Evolutionary conservation across 129 eudicot species (phyloP), one percentile per base, ranked within the genome.

Genomic region (Arctium minus): DNA sequence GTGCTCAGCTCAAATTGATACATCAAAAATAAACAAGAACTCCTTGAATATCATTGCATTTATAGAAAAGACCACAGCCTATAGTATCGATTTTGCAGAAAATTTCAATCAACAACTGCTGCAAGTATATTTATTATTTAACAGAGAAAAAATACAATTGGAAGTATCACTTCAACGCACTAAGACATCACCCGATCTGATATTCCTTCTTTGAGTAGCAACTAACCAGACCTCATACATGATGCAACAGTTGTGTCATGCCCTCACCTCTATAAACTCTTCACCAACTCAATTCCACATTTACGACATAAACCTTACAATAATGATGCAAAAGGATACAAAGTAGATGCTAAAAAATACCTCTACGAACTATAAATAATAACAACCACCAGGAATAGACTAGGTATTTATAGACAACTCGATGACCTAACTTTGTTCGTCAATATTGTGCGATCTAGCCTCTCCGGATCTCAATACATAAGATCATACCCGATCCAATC

Each of bases 401-500:
- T 2, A 67, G 12, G 71, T 29, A 8, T 27, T 67, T 67, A 67
- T 9, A 7, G 4, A 46, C 65, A 37, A 8, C 2, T 15, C 67
- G 33, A 22, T 73, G 42, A 73, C 11, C 56, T 73, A 44, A 8
- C 17, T 48, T 62, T 65, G 46, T 65, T 29, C 13, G 27, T 69
- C 44, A 70, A 77, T 53, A 62, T 17, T 32, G 8, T 17, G 35
- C 65, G 83, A 77, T 83, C 67, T 83, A 83, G 37, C 53, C 36
- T 64, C 79, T 74, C 74, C 4, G 5, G 8, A 7, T 30, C 73
- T 8, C 68, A 60, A 60, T 18, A 60, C 2, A n/a, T 1, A 60
- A 60, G 30, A 60, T 60, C 68, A 60, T n/a, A 60, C 68, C 73
- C 82, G 78, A 83, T 77, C 83, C 67, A 30, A 71, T 10, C 72